Conservation (phyloP, 148 eudicot genomes). For the Mesembryanthemum crystallinum region DNA sequence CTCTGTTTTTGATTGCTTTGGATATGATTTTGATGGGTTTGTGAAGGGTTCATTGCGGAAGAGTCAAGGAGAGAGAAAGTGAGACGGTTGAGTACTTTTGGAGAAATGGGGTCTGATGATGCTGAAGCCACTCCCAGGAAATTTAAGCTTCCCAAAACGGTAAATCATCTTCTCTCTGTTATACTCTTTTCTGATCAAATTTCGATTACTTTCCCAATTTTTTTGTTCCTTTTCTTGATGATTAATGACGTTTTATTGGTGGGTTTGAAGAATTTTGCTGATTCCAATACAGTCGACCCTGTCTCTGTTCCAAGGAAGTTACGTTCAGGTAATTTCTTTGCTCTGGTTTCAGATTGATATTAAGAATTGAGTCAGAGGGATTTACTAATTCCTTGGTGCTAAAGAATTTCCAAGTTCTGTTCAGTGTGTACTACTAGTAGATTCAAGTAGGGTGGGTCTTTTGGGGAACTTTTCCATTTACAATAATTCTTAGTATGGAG, state of each 20-base stretch:
- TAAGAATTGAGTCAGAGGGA: background rate
- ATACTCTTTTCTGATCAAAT: background rate
- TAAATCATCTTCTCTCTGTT: slow-evolving; percentile 1
- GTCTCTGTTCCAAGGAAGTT: slow-evolving; percentile 59
- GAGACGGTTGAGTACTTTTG: slow-evolving; percentile 36
- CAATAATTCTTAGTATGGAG: slow-evolving; percentile 8
- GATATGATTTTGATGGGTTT: slow-evolving; percentile 14
- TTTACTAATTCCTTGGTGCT: background rate
- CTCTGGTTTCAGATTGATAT: slow-evolving; percentile 2
- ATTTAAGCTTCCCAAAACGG: slow-evolving; percentile 47
- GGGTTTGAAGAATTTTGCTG: slow-evolving; percentile 44
- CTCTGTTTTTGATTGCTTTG: slow-evolving; percentile 22
- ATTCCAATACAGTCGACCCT: slow-evolving; percentile 37
- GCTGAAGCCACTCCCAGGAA: slow-evolving; percentile 29
- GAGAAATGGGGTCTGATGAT: slow-evolving; percentile 37
- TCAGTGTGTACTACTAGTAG: slow-evolving; percentile 8
- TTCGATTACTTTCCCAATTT: background rate
- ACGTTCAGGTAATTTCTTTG: slow-evolving; percentile 54
- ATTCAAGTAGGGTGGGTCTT: slow-evolving; percentile 14
- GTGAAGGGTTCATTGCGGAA: slow-evolving; percentile 17
- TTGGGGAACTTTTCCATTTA: slow-evolving; percentile 7
- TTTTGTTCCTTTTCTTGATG: background rate
- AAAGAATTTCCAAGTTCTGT: background rate
- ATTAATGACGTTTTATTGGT: background rate
- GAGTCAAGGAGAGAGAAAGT: slow-evolving; percentile 33